These are phyloP conservation scores for Tuber borchii DNA, from an alignment of 495 filamentous ascomycete genomes.

Conservation along the genomic window DNA sequence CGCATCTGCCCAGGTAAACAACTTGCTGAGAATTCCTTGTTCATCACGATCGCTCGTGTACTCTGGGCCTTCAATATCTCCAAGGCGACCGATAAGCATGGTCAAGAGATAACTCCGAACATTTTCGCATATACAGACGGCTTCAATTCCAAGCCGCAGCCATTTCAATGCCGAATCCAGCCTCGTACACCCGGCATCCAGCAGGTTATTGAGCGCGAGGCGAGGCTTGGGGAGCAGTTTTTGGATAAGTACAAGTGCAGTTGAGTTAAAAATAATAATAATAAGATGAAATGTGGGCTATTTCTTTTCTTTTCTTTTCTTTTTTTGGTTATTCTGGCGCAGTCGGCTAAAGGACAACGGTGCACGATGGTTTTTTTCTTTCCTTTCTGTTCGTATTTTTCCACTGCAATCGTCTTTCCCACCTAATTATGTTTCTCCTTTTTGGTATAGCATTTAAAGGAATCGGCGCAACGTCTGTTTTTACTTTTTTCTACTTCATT, in stretches of 20 bases:
- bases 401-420: neutral
- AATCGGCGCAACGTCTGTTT: neutral
- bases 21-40: conserved; percentile 54
- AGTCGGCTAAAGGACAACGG: neutral
- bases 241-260: conserved; percentile 43
- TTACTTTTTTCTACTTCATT: neutral
- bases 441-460: conserved; percentile 1
- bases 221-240: conserved; percentile 36
- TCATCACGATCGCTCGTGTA: conserved; percentile 51
- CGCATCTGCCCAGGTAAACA: conserved; percentile 56
- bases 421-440: neutral
- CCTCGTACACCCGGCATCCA: conserved; percentile 41
- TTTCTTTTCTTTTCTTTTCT: neutral
- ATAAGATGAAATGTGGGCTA: neutral
- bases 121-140: conserved; percentile 54
- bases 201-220: conserved; percentile 30
- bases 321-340: conserved; percentile 3
- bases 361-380: neutral
- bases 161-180: conserved; percentile 50
- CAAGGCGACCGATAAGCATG: conserved; percentile 34
- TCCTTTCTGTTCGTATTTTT: neutral
- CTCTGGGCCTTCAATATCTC: conserved; percentile 53
- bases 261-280: conserved; percentile 27
- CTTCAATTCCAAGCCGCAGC: conserved; percentile 53
- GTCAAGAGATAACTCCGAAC: conserved; percentile 45